A percentile compares a stretch with the other conserved stretches of the same genome.
phyloP scores from a whole-genome alignment of 306 rosid species.

The Quercus rubra region DNA sequence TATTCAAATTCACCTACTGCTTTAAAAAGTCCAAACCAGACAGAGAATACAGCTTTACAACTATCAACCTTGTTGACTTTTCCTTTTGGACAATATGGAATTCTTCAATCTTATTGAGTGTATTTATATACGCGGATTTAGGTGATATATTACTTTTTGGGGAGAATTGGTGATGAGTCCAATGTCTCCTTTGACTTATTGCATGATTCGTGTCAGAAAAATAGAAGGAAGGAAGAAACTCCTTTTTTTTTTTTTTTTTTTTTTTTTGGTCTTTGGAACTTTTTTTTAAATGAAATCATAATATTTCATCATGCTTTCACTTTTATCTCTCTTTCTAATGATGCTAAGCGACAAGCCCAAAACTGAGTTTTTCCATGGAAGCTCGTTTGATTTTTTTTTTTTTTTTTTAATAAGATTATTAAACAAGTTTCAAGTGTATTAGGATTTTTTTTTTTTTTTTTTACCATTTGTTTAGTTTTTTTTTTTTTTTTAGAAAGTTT shows the following conservation, averaged over 20 bases:
- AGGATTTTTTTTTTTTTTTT: too few relatives aligned
- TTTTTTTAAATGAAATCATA: slow-evolving; percentile 6
- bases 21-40: slow-evolving; percentile 5
- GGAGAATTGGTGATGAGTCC: slow-evolving; percentile 16
- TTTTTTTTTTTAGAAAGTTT: too few relatives aligned
- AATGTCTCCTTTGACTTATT: slow-evolving; percentile 48
- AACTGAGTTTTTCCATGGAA: slow-evolving; percentile 1
- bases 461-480: too few relatives aligned
- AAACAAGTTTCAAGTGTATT: neutral
- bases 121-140: slow-evolving; percentile 1
- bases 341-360: neutral
- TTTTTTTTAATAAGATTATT: neutral
- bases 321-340: neutral
- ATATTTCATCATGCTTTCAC: neutral
- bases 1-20: slow-evolving; percentile 49
- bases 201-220: neutral
- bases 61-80: slow-evolving; percentile 22
- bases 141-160: neutral
- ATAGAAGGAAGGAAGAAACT: neutral
- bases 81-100: neutral
- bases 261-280: neutral
- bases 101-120: neutral
- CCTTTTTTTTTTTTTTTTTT: neutral
- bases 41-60: slow-evolving; percentile 28
- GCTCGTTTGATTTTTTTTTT: neutral